Evolutionary conservation across 208 protist species (phyloP).

Genomic region (Kentomonas sorsogonicus): DNA sequence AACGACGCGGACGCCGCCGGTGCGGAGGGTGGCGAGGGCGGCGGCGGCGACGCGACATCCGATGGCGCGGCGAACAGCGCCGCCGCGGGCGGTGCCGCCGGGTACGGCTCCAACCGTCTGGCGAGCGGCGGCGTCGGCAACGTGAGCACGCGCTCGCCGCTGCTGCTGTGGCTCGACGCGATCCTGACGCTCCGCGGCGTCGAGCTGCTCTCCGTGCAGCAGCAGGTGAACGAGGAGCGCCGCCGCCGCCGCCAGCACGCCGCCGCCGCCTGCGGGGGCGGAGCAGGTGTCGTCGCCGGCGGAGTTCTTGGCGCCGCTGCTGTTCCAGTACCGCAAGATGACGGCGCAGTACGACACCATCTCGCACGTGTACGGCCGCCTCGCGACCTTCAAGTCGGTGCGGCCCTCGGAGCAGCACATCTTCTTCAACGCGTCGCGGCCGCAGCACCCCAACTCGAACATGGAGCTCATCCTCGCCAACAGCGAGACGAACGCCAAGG

Average conservation of each 20-base stretch:
- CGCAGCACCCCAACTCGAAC: conserved; percentile 39
- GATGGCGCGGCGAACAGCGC: background rate
- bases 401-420: conserved; percentile 56
- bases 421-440: conserved; percentile 48
- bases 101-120: too few relatives aligned
- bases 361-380: conserved; percentile 60
- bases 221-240: conserved; percentile 9
- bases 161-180: conserved; percentile 71
- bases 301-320: conserved; percentile 68
- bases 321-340: conserved; percentile 73
- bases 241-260: background rate
- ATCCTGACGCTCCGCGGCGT: conserved; percentile 74
- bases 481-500: background rate
- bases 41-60: background rate
- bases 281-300: conserved; percentile 38
- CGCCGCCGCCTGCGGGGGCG: background rate
- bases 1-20: background rate
- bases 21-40: background rate
- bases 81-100: background rate
- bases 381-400: conserved; percentile 77
- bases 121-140: conserved; percentile 31
- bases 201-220: conserved; percentile 71
- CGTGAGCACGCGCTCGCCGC: conserved; percentile 49
- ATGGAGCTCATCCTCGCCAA: conserved; percentile 6
- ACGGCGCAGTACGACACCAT: conserved; percentile 60